Conservation (phyloP, 116 monocot species). For the Cymodocea nodosa region DNA sequence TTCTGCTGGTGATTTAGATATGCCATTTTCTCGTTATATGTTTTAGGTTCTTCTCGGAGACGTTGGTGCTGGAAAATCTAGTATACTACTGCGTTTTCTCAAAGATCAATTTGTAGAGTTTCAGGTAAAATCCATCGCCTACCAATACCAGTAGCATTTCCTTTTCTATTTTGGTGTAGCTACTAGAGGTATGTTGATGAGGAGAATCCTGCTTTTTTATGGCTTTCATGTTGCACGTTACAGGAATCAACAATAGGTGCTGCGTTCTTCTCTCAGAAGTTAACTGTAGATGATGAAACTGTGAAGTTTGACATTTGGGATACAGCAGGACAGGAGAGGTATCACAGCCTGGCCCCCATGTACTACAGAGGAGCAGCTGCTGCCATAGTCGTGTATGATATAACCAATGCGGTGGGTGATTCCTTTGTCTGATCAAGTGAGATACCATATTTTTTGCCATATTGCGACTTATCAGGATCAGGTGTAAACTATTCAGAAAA, state of each 20-base stretch:
- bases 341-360: constrained; percentile 90
- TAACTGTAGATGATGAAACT: constrained; percentile 47
- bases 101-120: constrained; percentile 90
- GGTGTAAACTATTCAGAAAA: no score
- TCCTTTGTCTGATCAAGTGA: neutral
- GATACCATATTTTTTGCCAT: no score
- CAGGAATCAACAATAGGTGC: constrained; percentile 92
- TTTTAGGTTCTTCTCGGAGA: constrained; percentile 79
- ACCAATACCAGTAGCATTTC: no score
- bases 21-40: no score
- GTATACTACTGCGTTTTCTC: constrained; percentile 76
- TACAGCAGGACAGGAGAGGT: constrained; percentile 89
- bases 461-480: no score
- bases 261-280: constrained; percentile 66
- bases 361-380: constrained; percentile 88
- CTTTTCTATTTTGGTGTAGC: no score
- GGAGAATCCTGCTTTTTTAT: neutral
- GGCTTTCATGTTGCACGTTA: constrained; percentile 1
- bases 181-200: neutral
- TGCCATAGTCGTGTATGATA: constrained; percentile 74
- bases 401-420: constrained; percentile 59
- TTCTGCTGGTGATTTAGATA: no score
- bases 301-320: constrained; percentile 94
- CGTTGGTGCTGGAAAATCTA: constrained; percentile 73
- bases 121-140: constrained; percentile 30